Base-by-base conservation (phyloP, 805 yeast species). In the Monosporozyma solicola region DNA sequence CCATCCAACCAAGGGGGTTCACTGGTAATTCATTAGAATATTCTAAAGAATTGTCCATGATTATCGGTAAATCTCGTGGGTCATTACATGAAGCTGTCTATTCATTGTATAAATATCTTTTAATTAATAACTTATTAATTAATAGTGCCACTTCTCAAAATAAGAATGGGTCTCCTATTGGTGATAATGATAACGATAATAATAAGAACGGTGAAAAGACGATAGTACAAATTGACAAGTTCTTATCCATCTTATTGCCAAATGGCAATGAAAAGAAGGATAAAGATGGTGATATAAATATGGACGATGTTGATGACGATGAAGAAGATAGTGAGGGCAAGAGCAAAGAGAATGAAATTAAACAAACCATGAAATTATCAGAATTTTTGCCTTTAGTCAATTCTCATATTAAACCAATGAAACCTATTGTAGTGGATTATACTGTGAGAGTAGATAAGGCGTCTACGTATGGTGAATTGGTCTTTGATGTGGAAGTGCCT, bases 1-100 rank as follows among this genome's bases (percentile, higher is more conserved):
- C 89, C 4, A 77, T 94, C 53, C 91, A 91, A 71, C 84, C 89
- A 51, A 87, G 86, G 63, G 87, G 85, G 61, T 80, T 77, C 55
- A 87, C 96, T 6, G 78, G 83, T 44, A 79, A 78, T 59, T 77
- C 84, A 52, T 79, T 78, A 31, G 65, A 65, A 61, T 76, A 89
- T 45, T 78, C 86, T 20, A 80, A 83, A 10, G 83, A 77, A 58
- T 69, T 94, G 67, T 74, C 91, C 3, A 77, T 79, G 51, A 74
- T 94, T 47, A 72, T 89, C 33, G 97, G 97, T 24, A 76, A 80
- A 37, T 72, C 75, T 29, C 95, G 88, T 65, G 84, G 87, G 33
- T 84, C 95, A 5, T 90, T 90, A 65, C 95, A 92, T 54, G 96
- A 88, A 53, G 82, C 88, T 47, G 84, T 87, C 47, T 90, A 80